phyloP scores from a whole-genome alignment of 768 basidiomycete species.

The Lactarius vividus region DNA sequence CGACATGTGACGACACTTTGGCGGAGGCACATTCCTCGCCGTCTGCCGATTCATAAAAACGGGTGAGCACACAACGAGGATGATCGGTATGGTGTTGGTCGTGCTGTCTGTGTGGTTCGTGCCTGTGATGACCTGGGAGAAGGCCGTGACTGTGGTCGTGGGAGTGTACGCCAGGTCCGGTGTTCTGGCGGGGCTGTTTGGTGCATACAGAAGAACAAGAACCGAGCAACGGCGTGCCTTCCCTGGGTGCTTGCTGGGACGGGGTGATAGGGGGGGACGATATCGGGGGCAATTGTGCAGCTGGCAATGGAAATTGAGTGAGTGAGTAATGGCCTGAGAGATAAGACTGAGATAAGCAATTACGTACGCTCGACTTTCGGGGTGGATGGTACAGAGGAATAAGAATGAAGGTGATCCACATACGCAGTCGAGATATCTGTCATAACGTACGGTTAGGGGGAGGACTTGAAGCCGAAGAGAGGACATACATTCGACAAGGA shows the following conservation, averaged over 20 bases:
- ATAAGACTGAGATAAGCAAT: not conserved
- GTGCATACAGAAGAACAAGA: not conserved
- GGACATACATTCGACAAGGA: slow-evolving; percentile 72
- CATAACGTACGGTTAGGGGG: slow-evolving; percentile 13
- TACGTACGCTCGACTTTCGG: slow-evolving; percentile 26
- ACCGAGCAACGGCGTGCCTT: slow-evolving; percentile 18
- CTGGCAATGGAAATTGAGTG: not conserved
- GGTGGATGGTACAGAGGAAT: slow-evolving; percentile 43
- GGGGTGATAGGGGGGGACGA: slow-evolving; percentile 1
- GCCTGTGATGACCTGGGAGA: slow-evolving; percentile 38
- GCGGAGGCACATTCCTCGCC: not conserved
- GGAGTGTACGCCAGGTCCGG: not conserved
- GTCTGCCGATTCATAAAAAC: slow-evolving; percentile 1
- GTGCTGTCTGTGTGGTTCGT: slow-evolving; percentile 34
- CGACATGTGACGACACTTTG: not conserved
- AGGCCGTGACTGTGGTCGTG: slow-evolving; percentile 11
- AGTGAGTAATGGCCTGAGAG: not conserved
- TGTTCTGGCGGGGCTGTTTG: slow-evolving; percentile 5
- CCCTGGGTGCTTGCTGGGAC: not conserved
- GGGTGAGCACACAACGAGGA: slow-evolving; percentile 10
- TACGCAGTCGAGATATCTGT: slow-evolving; percentile 72
- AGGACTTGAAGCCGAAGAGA: not conserved
- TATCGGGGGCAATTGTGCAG: not conserved
- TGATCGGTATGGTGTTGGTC: slow-evolving; percentile 28
- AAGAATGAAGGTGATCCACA: slow-evolving; percentile 67